Conservation (phyloP, 441 rosid species). For the Flueggea neowawraea region DNA sequence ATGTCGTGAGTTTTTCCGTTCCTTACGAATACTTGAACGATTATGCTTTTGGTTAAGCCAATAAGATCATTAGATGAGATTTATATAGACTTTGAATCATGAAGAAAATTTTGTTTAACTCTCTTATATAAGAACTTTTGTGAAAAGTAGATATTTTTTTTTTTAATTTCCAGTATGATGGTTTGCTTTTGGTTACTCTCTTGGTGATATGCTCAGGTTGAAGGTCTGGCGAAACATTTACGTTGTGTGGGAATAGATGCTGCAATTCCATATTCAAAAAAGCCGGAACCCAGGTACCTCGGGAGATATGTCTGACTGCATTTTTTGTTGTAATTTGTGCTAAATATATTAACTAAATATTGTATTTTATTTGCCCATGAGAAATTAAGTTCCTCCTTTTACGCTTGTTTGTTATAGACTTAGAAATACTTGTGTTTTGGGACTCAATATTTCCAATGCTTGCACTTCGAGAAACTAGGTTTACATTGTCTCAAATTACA, state of each 20-base stretch:
- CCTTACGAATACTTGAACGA: no score
- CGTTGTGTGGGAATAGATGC: conserved; percentile 94
- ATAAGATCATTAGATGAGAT: background rate
- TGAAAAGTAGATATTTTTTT: background rate
- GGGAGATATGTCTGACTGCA: background rate
- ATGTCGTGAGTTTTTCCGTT: no score
- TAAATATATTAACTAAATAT: no score
- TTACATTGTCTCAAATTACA: no score
- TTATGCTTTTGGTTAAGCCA: no score
- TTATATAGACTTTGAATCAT: background rate
- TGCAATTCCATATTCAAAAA: conserved; percentile 64
- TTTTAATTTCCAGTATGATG: background rate
- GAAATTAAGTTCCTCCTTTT: no score
- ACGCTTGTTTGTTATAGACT: no score
- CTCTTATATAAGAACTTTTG: background rate
- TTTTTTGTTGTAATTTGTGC: no score
- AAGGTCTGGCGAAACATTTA: conserved; percentile 94
- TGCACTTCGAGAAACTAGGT: no score
- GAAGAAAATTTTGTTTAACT: background rate
- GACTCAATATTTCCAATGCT: no score
- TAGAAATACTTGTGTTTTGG: no score
- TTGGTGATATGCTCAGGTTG: conserved; percentile 46
- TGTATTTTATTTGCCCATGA: no score
- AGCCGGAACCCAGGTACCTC: conserved; percentile 69
- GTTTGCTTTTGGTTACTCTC: background rate